Evolutionary conservation across 2,329 filamentous ascomycete genomes (phyloP).

Genomic region (Onygena corvina): DNA sequence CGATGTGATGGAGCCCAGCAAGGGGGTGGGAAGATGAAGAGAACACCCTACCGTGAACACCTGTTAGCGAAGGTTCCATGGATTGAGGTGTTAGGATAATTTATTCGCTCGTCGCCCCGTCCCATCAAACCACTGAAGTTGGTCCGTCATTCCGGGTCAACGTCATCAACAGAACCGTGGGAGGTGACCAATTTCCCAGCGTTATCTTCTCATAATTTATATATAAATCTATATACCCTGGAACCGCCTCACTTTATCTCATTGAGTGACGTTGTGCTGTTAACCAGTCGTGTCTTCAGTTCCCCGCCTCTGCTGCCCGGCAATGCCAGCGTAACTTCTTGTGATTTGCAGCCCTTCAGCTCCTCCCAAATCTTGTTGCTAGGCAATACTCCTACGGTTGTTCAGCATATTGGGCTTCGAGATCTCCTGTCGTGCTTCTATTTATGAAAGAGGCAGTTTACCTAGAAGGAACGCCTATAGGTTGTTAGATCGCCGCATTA

Average conservation of each 20-base stretch:
- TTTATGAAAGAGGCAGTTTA: too few relatives aligned
- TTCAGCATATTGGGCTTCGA: too few relatives aligned
- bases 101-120: neutral
- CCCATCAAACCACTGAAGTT: neutral
- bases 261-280: conserved; percentile 1
- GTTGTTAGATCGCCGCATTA: too few relatives aligned
- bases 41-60: neutral
- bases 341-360: neutral
- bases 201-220: neutral
- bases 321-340: neutral
- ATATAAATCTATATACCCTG: neutral
- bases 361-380: too few relatives aligned
- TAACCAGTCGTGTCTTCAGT: neutral
- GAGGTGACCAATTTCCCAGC: neutral
- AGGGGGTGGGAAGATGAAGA: neutral
- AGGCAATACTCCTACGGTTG: too few relatives aligned
- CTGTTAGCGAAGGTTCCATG: neutral
- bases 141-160: neutral
- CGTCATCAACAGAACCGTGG: neutral
- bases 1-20: neutral
- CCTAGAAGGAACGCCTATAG: too few relatives aligned
- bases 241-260: neutral
- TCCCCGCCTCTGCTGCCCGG: neutral
- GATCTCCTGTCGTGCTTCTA: too few relatives aligned
- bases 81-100: neutral